These are phyloP conservation scores for Didymella pinodella DNA, from an alignment of 2,329 filamentous ascomycete genomes.

Conservation along the genomic window DNA sequence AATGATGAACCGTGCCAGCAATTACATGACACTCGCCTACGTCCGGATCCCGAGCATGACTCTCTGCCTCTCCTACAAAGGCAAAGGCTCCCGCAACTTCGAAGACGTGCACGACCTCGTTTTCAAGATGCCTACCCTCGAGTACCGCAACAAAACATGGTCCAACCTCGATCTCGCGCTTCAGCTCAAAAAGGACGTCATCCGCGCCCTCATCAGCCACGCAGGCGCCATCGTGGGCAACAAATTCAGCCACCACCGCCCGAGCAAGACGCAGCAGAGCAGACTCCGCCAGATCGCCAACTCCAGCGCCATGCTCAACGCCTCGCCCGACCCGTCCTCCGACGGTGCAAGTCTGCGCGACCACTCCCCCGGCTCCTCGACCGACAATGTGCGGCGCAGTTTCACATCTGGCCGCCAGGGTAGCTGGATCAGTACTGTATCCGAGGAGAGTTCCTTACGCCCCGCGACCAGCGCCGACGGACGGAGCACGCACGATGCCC, in stretches of 20 bases:
- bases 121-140: conserved; percentile 90
- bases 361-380: conserved; percentile 42
- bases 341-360: conserved; percentile 45
- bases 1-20: conserved; percentile 94
- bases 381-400: conserved; percentile 36
- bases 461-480: conserved; percentile 28
- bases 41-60: conserved; percentile 96
- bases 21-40: conserved; percentile 96
- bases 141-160: conserved; percentile 99
- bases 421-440: conserved; percentile 40
- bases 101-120: conserved; percentile 98
- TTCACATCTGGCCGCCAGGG: conserved; percentile 45
- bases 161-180: conserved; percentile 94
- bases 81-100: conserved; percentile 91
- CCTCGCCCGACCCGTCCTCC: conserved; percentile 45
- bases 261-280: conserved; percentile 78
- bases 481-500: conserved; percentile 26
- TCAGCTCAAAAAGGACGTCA: conserved; percentile 91
- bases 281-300: conserved; percentile 85
- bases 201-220: conserved; percentile 92
- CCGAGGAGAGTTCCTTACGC: conserved; percentile 39
- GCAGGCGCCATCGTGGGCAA: conserved; percentile 97
- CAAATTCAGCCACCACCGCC: conserved; percentile 90
- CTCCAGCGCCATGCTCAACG: conserved; percentile 69
- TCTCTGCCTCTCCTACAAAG: conserved; percentile 94